These are phyloP conservation scores for Sarocladium kiliense DNA, from an alignment of 2,329 filamentous ascomycete genomes.

Conservation along the genomic window DNA sequence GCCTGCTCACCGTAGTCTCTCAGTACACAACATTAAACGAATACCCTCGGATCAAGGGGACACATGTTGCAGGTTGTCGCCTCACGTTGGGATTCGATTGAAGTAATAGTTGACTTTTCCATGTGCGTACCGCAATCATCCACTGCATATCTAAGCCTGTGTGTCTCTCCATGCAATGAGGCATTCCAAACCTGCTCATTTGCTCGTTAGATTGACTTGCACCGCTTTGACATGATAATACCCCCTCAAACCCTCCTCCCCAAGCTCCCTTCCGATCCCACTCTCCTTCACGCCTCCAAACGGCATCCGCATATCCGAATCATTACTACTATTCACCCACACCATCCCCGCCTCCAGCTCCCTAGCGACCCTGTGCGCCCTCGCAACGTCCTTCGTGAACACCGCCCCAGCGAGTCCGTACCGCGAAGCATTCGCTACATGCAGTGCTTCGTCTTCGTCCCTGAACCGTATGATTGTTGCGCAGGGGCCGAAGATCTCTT, in stretches of 20 bases:
- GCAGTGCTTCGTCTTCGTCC: slow-evolving; percentile 23
- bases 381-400: slow-evolving; percentile 46
- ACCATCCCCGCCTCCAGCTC: slow-evolving; percentile 50
- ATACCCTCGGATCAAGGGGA: too few species aligned
- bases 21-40: too few species aligned
- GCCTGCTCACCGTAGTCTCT: too few species aligned
- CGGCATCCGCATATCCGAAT: slow-evolving; percentile 24
- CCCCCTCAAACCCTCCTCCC: slow-evolving; percentile 22
- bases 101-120: too few species aligned
- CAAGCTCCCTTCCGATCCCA: slow-evolving; percentile 25
- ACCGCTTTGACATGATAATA: slow-evolving; percentile 24
- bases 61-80: too few species aligned
- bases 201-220: slow-evolving; percentile 22
- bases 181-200: not conserved
- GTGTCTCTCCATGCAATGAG: too few species aligned
- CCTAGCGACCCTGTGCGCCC: slow-evolving; percentile 33
- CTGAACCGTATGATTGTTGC: slow-evolving; percentile 20
- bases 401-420: slow-evolving; percentile 52
- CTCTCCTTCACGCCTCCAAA: slow-evolving; percentile 29
- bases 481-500: slow-evolving; percentile 27
- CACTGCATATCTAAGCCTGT: too few species aligned
- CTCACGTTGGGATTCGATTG: too few species aligned
- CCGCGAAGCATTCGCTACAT: slow-evolving; percentile 32
- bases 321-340: slow-evolving; percentile 32
- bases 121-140: too few species aligned